Evolutionary conservation across 768 basidiomycete genomes (phyloP), one percentile per base, ranked within the genome.

Genomic region (Lepiota brunneoincarnata): DNA sequence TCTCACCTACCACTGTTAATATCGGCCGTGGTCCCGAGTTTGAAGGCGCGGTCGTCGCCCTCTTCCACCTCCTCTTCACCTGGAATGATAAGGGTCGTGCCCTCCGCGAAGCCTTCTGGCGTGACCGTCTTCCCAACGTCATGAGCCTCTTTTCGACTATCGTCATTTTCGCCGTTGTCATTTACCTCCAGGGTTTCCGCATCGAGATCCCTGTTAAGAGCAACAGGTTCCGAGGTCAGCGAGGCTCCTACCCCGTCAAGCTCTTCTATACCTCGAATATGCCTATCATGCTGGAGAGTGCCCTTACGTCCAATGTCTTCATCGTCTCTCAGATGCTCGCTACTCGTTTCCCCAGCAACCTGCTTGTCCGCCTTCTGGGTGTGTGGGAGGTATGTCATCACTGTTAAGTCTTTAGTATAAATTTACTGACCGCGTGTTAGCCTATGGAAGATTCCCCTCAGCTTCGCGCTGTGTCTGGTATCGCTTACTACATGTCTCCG

Each of bases 221-320:
- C 75, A 94, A 91, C 78, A 83, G 85, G 60, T 93, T 94, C 86
- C 82, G 94, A 54, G 97, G 97, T n/a, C 94, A 98, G 70, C 82
- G 95, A 26, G 95, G 92, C 38, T 82, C 84, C 12, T 98, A 98
- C 77, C 97, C 97, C 48, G 82, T 99, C 76, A 98, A 98, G 75
- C 84, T 98, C 35, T 98, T 99, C 77, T 99, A 98, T 74, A 98
- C 97, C 14, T 89, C 85, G 40, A 99, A 98, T 77, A 99, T 98
- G 96, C 96, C 96, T 54, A 98, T 99, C 78, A 99, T 99, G 96
- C 83, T 98, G 56, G 91, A 98, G 74, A 86, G 83, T 12, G 95
- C 95, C 12, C 76, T 98, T 53, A 93, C 93, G 1, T 88, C 85
- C 54, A 96, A 99, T 69, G 86, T 99, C 26, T 98, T 94, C 76